Evolutionary conservation across 1,139 yeast genomes (phyloP), one percentile per base, ranked within the genome.

Genomic region (Saccharomycopsis hybrid): DNA sequence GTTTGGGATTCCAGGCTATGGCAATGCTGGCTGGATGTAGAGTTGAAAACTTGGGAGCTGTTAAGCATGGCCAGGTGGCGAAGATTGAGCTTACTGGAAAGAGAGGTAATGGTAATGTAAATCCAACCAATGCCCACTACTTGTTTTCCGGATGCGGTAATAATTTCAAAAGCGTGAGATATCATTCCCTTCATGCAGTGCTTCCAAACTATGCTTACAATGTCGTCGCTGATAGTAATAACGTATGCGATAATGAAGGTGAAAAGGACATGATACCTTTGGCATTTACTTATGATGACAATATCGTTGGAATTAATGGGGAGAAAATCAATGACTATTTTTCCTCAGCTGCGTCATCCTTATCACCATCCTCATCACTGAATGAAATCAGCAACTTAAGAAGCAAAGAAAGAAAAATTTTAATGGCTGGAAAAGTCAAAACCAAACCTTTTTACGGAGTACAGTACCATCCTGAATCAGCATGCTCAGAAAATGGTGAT

Each of bases 391-490:
- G 18, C 18, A 18, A 18, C 18, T 18, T 18, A 18, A 18, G 18
- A 18, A 18, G 18, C 18, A 18, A 18, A 18, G 18, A 18, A 18
- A 18, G 18, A 18, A 18, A 18, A 18, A 18, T 24, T 2, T 63
- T 88, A 41, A 90, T 92, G 98, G 96, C 95, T 0, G 94, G 77
- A 0, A 76, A 69, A 59, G 92, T 87, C 60, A 58, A 50, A 0
- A 30, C 48, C 0, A 66, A 70, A 30, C 97, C 97, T 0, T 85
- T 85, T 66, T 90, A 74, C 65, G 98, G 96, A 0, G 97, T 94
- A 1, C 99, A 94, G 60, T 94, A 90, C 60, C 99, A 94, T 61
- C 98, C 98, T 0, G 99, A 94, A 61, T 88, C 97, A 0, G 78
- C 92, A 41, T 88, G 96, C 60, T 89, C 97, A 0, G 69, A 72